Evolutionary conservation across 352 stramenopile species (phyloP).

Genomic region (Phytophthora pistaciae): DNA sequence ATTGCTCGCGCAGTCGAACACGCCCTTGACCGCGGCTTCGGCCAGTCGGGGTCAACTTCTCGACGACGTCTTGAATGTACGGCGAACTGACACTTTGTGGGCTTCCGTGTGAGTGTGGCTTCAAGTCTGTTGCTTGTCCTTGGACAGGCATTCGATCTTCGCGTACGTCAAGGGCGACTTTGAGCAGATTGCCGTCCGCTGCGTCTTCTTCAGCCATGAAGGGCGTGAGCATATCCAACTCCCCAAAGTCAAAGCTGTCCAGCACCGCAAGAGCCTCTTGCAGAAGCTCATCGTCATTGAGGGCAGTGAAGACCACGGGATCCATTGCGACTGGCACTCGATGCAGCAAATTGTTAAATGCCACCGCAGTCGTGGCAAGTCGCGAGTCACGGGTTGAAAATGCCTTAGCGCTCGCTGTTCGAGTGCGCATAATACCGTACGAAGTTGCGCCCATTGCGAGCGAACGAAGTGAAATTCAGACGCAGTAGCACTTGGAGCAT

Average conservation of each 20-base stretch:
- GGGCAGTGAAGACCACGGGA: background rate
- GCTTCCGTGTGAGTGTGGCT: background rate
- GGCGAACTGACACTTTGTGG: background rate
- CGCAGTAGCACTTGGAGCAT: background rate
- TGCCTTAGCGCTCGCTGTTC: background rate
- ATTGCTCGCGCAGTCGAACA: slow-evolving; percentile 9
- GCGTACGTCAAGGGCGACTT: background rate
- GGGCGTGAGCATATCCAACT: background rate
- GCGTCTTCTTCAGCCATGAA: background rate
- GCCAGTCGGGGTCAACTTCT: background rate
- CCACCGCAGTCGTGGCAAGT: background rate
- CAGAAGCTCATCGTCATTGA: slow-evolving; percentile 5
- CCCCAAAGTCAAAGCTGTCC: background rate
- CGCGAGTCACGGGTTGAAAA: background rate
- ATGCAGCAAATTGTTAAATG: slow-evolving; percentile 7
- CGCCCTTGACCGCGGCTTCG: background rate
- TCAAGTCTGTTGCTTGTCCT: background rate
- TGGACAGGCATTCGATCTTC: background rate
- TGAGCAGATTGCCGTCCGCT: slow-evolving; percentile 2
- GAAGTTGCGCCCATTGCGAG: background rate
- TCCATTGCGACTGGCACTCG: background rate
- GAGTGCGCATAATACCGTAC: background rate
- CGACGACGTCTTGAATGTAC: background rate
- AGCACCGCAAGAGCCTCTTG: slow-evolving; percentile 11
- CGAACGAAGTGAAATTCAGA: background rate